phyloP scores from a whole-genome alignment of 306 rosid species.

The Vicia faba region DNA sequence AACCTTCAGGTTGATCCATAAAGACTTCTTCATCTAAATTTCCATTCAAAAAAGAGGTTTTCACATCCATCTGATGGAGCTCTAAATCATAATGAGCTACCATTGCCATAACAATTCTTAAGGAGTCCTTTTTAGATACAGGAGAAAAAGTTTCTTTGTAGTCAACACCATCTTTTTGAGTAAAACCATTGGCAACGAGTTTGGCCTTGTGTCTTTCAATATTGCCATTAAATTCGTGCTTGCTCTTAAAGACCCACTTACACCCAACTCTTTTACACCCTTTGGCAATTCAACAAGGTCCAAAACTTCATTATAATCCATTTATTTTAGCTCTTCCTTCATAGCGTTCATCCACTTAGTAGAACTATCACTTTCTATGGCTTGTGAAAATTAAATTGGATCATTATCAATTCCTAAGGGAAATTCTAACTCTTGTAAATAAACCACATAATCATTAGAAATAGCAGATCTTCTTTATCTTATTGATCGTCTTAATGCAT shows the following conservation, averaged over 20 bases:
- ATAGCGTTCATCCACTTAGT: neutral
- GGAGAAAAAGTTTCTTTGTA: neutral
- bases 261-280: neutral
- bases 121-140: neutral
- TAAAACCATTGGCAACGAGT: no score
- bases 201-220: neutral
- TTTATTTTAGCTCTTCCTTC: neutral
- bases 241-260: neutral
- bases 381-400: neutral
- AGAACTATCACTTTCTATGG: neutral
- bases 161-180: neutral
- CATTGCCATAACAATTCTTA: no score
- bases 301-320: neutral
- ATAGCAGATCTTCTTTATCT: neutral
- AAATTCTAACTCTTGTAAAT: neutral
- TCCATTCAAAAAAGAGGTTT: no score
- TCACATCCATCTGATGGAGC: no score
- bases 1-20: no score
- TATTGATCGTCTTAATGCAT: neutral
- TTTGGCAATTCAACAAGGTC: neutral
- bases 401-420: neutral
- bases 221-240: neutral
- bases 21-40: no score
- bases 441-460: neutral
- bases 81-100: no score